Evolutionary conservation across 805 yeast genomes (phyloP).

Genomic region (Grigorovia humatica): DNA sequence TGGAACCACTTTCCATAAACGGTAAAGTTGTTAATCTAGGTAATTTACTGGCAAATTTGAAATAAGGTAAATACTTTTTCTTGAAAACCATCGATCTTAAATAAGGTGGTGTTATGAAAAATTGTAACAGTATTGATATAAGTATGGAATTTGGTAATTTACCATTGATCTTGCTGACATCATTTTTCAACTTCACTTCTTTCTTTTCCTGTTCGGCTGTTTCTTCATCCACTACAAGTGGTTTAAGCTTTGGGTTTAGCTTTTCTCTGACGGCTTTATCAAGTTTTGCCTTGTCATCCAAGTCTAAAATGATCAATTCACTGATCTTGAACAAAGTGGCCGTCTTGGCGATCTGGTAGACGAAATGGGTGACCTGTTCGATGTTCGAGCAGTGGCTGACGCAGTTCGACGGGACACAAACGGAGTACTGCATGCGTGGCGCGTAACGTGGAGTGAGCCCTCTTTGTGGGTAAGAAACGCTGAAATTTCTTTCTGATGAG

Average conservation of each 20-base stretch:
- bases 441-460: not conserved
- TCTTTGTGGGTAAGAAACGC: not conserved
- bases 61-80: slow-evolving; percentile 34
- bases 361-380: slow-evolving; percentile 61
- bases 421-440: slow-evolving; percentile 28
- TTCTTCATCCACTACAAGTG: slow-evolving; percentile 1
- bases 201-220: slow-evolving; percentile 4
- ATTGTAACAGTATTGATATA: slow-evolving; percentile 64
- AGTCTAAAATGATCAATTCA: slow-evolving; percentile 64
- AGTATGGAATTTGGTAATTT: slow-evolving; percentile 34
- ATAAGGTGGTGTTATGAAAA: slow-evolving; percentile 77
- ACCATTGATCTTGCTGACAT: not conserved
- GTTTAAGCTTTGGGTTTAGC: not conserved
- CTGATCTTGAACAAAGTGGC: slow-evolving; percentile 59
- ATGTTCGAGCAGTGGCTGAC: slow-evolving; percentile 53
- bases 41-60: slow-evolving; percentile 53
- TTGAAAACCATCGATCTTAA: slow-evolving; percentile 56
- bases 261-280: not conserved
- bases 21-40: slow-evolving; percentile 71
- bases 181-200: not conserved
- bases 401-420: slow-evolving; percentile 67
- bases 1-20: slow-evolving; percentile 40
- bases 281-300: slow-evolving; percentile 19
- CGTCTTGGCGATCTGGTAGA: slow-evolving; percentile 71
- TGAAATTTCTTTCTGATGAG: not conserved